These are phyloP conservation scores for Phytopythium litorale DNA, from an alignment of 352 stramenopile species.

Conservation along the genomic window DNA sequence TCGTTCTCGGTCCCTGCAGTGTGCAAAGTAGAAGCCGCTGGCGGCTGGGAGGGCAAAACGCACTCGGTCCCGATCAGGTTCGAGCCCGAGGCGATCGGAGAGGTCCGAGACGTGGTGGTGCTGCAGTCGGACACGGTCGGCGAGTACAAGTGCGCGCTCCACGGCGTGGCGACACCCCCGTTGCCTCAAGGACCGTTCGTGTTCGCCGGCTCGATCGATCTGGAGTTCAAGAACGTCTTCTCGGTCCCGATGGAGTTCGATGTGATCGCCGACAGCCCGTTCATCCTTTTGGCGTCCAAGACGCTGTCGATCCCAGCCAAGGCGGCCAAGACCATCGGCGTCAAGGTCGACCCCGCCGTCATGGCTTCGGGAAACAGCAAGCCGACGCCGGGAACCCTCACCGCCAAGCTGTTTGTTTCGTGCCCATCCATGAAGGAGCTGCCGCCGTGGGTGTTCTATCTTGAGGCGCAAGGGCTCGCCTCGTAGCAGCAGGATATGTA, in stretches of 20 bases:
- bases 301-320: slow-evolving; percentile 73
- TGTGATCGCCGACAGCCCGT: slow-evolving; percentile 71
- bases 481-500: neutral
- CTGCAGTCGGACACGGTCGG: slow-evolving; percentile 60
- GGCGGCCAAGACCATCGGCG: slow-evolving; percentile 41
- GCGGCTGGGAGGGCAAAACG: slow-evolving; percentile 71
- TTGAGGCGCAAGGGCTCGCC: slow-evolving; percentile 32
- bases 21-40: slow-evolving; percentile 44
- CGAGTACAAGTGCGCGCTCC: slow-evolving; percentile 82
- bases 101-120: slow-evolving; percentile 75
- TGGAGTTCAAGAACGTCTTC: slow-evolving; percentile 92
- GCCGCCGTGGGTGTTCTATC: slow-evolving; percentile 87
- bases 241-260: slow-evolving; percentile 68
- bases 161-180: slow-evolving; percentile 70
- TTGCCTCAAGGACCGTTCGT: slow-evolving; percentile 84
- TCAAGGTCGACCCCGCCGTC: slow-evolving; percentile 45
- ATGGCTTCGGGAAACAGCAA: slow-evolving; percentile 7
- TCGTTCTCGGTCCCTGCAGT: slow-evolving; percentile 66
- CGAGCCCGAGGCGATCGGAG: slow-evolving; percentile 86
- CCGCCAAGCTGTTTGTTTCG: slow-evolving; percentile 79
- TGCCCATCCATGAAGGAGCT: slow-evolving; percentile 65
- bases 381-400: slow-evolving; percentile 14
- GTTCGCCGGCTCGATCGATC: slow-evolving; percentile 51
- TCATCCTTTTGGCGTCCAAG: slow-evolving; percentile 55
- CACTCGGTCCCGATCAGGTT: slow-evolving; percentile 77